Evolutionary conservation across 2,329 filamentous ascomycete species (phyloP).

Genomic region (Venturia asperata): DNA sequence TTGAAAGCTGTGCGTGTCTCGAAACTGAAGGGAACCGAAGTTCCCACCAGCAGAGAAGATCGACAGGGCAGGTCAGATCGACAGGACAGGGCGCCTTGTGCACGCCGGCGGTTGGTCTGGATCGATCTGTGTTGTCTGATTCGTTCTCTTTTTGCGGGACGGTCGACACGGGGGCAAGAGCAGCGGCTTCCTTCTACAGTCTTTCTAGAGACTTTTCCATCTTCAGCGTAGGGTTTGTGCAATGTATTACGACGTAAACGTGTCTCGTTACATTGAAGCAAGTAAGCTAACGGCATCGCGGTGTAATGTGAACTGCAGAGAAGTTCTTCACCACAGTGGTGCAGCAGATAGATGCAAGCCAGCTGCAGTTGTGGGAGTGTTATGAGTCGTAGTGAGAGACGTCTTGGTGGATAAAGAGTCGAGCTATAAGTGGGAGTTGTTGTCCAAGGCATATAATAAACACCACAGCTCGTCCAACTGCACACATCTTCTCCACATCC

Average conservation of each 20-base stretch:
- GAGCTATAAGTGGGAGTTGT: neutral
- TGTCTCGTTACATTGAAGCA: neutral
- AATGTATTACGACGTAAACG: neutral
- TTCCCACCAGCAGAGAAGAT: neutral
- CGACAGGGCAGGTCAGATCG: neutral
- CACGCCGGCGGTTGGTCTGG: neutral
- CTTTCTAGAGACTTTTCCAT: neutral
- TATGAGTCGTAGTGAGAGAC: neutral
- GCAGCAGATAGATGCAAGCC: neutral
- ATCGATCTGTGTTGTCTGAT: neutral
- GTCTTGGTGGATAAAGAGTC: neutral
- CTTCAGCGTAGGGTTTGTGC: neutral
- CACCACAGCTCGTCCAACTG: neutral
- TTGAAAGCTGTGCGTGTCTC: neutral
- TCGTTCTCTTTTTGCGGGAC: neutral
- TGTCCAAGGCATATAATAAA: neutral
- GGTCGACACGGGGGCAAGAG: too few relatives aligned
- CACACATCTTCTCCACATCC: neutral
- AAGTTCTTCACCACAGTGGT: neutral
- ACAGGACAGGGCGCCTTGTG: neutral
- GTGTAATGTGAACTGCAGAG: neutral
- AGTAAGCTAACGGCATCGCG: neutral
- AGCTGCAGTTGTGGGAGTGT: neutral
- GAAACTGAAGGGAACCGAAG: neutral
- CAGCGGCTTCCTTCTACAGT: too few relatives aligned